Conservation (phyloP, 441 rosid genomes). For the Mallotus japonicus region DNA sequence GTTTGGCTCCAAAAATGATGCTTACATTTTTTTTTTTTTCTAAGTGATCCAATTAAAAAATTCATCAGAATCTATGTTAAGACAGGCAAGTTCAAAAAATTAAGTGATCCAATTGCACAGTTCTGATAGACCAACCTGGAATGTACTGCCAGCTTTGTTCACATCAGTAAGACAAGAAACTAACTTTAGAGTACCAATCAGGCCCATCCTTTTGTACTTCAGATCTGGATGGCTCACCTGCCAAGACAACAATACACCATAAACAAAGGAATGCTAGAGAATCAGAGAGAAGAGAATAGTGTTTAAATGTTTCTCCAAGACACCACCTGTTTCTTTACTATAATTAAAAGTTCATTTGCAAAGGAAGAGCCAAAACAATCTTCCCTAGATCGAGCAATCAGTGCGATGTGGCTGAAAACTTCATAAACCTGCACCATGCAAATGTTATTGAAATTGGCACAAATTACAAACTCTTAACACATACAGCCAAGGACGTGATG, state of each 20-base stretch:
- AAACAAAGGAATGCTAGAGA: background rate
- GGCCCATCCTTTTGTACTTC: constrained; percentile 86
- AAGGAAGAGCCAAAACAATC: constrained; percentile 56
- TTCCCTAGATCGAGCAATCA: constrained; percentile 44
- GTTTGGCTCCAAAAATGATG: background rate
- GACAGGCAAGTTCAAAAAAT: constrained; percentile 6
- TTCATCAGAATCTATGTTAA: background rate
- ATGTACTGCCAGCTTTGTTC: constrained; percentile 29
- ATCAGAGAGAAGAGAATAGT: background rate
- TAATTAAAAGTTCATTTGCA: constrained; percentile 76
- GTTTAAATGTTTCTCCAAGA: constrained; percentile 1
- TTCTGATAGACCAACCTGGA: constrained; percentile 35
- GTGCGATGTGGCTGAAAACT: constrained; percentile 64
- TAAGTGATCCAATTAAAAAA: background rate
- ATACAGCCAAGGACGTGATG: constrained; percentile 20
- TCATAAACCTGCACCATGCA: constrained; percentile 64
- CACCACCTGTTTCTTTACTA: constrained; percentile 89
- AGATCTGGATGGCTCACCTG: constrained; percentile 76
- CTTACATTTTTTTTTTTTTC: background rate
- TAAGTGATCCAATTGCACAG: background rate
- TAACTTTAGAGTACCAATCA: constrained; percentile 71
- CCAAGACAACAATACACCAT: background rate
- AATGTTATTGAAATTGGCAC: constrained; percentile 21
- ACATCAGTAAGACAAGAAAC: constrained; percentile 64
- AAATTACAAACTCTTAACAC: constrained; percentile 16